Evolutionary conservation across 2,329 filamentous ascomycete species (phyloP), one percentile per base, ranked within the genome.

Genomic region (Cladosporium sp.): DNA sequence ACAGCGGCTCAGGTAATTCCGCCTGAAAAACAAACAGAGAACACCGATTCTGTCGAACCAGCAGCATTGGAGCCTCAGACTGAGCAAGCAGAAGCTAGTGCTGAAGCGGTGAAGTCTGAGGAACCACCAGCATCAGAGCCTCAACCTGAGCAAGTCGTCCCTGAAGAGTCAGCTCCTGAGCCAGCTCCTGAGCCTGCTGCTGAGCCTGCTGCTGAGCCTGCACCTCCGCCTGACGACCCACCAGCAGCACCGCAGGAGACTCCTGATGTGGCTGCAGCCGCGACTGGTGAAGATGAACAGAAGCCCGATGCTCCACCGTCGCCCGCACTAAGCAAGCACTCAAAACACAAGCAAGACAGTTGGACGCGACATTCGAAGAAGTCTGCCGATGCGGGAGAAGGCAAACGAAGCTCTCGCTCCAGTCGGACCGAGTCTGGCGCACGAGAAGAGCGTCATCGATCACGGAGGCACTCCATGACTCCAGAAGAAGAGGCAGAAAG

Each of bases 401-500:
- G 20, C n/a, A 58, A 51, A 14, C 34, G 55, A 19, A 58, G 45
- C 11, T 28, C 28, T 11, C 56, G 56, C 1, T 47, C 56, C 9
- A 34, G 34, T 17, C 54, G 40, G 15, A 20, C 25, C 17, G 49
- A 43, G 25, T 51, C 55, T 12, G 25, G 17, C 36, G 17, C 47
- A 8, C 40, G 34, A 49, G 56, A 59, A 2, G 47, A 51, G 9
- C 28, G 40, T 2, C 47, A 51, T 17, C 50, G 47, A 15, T 47
- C 56, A 6, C 56, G 28, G 5, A 49, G 49, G 9, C 30, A 52
- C 22, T 42, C 47, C 15, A 52, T 59, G 56, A 45, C 49, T 28
- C 17, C 49, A 3, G 56, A 59, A 39, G 56, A 59, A 39, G 56
- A 59, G 5, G 56, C 38, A 14, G 56, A 59, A 37, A 43, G 56